These are phyloP conservation scores for Cucurbita ficifolia DNA, from an alignment of 306 rosid genomes.

Conservation along the genomic window DNA sequence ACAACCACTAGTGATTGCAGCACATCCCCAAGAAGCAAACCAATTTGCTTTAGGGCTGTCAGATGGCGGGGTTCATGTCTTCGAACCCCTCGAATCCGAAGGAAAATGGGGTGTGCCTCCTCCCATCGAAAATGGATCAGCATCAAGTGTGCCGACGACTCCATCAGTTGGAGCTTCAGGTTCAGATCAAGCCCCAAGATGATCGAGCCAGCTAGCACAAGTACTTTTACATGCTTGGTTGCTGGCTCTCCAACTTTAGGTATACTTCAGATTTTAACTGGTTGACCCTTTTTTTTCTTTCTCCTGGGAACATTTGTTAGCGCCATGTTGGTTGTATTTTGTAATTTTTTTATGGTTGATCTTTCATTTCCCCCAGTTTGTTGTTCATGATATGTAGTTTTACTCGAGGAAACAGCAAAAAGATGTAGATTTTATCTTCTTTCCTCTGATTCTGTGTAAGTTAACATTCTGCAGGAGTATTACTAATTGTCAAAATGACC, in stretches of 20 bases:
- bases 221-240: constrained; percentile 63
- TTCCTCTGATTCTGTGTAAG: constrained; percentile 6
- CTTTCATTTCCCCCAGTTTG: constrained; percentile 21
- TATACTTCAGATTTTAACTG: constrained; percentile 11
- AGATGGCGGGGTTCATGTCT: constrained; percentile 85
- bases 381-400: constrained; percentile 15
- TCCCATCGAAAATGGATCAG: constrained; percentile 74
- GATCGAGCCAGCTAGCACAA: constrained; percentile 30
- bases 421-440: constrained; percentile 1
- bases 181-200: constrained; percentile 82
- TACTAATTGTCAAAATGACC: background rate
- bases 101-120: constrained; percentile 89
- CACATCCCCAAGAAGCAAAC: constrained; percentile 87
- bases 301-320: background rate
- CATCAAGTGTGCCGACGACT: constrained; percentile 41
- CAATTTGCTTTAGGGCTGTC: constrained; percentile 87
- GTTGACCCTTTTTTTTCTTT: background rate
- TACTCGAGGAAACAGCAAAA: constrained; percentile 5
- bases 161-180: constrained; percentile 60
- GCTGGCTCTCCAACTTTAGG: constrained; percentile 35
- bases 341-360: constrained; percentile 2
- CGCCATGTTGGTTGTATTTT: background rate
- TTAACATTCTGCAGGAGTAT: constrained; percentile 5
- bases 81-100: constrained; percentile 89
- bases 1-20: constrained; percentile 78